phyloP scores from a whole-genome alignment of 805 yeast species.

The baker's yeast (Saccharomyces cerevisiae) region DNA sequence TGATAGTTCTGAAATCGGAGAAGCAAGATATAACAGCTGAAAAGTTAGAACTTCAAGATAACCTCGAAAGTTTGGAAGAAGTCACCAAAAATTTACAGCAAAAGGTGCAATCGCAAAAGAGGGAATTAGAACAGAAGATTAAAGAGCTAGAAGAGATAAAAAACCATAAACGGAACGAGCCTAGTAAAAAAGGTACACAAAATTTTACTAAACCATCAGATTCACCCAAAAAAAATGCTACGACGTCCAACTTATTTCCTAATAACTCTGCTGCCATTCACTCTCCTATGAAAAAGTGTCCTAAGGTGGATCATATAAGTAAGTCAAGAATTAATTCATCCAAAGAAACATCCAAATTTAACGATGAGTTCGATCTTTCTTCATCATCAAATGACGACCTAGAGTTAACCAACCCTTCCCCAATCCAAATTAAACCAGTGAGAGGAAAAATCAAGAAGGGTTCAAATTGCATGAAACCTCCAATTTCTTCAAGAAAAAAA shows the following conservation, averaged over 20 bases:
- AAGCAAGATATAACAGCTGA: slow-evolving; percentile 18
- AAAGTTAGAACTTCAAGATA: slow-evolving; percentile 21
- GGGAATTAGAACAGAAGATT: background rate
- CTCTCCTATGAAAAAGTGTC: background rate
- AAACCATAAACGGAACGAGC: background rate
- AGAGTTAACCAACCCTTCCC: slow-evolving; percentile 28
- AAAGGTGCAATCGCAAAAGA: slow-evolving; percentile 4
- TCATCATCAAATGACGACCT: slow-evolving; percentile 27
- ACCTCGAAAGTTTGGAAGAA: slow-evolving; percentile 15
- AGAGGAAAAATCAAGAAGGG: slow-evolving; percentile 8
- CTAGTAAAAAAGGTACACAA: background rate
- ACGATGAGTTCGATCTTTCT: slow-evolving; percentile 28
- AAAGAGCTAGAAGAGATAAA: background rate
- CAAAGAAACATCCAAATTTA: background rate
- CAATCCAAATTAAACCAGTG: slow-evolving; percentile 15
- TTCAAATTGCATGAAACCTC: slow-evolving; percentile 7
- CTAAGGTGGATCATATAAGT: background rate
- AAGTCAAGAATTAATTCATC: background rate
- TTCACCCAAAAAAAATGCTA: slow-evolving; percentile 4
- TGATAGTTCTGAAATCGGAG: slow-evolving; percentile 13
- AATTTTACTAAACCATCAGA: background rate
- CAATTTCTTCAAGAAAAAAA: slow-evolving; percentile 20
- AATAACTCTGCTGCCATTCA: background rate
- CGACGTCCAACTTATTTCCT: background rate
- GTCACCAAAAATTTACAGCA: slow-evolving; percentile 10